Conservation (phyloP, 805 yeast species). For the Saccharomycopsis microspora region DNA sequence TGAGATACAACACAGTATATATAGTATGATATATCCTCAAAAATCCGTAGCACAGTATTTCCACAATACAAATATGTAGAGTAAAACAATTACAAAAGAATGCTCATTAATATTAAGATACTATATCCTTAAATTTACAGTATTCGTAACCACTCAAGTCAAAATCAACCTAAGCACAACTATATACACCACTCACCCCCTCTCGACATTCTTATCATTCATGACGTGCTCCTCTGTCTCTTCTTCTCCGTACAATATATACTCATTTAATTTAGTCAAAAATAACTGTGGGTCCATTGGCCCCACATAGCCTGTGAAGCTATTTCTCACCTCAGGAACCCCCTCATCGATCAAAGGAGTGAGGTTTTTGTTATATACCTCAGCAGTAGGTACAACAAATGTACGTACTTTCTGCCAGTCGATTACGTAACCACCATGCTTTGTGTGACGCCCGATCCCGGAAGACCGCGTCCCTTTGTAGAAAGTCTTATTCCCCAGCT, state of each 20-base stretch:
- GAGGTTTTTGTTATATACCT: slow-evolving; percentile 30
- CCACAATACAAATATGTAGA: too few species aligned
- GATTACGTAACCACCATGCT: slow-evolving; percentile 62
- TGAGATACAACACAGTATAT: too few species aligned
- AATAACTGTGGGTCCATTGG: slow-evolving; percentile 66
- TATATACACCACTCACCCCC: slow-evolving; percentile 19
- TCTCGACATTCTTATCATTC: slow-evolving; percentile 20
- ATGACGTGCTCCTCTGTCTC: slow-evolving; percentile 24
- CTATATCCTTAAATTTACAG: too few species aligned
- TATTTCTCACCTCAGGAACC: slow-evolving; percentile 58
- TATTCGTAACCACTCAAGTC: too few species aligned
- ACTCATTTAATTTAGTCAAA: slow-evolving; percentile 62
- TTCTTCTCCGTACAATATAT: slow-evolving; percentile 58
- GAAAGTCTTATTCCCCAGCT: slow-evolving; percentile 86
- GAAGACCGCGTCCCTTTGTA: slow-evolving; percentile 96
- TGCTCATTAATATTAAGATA: too few species aligned
- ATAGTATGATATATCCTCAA: too few species aligned
- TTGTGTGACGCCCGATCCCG: slow-evolving; percentile 77
- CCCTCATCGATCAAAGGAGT: slow-evolving; percentile 72
- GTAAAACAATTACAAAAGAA: too few species aligned
- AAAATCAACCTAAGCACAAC: too few species aligned
- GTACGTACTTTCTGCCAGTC: slow-evolving; percentile 85
- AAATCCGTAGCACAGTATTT: too few species aligned
- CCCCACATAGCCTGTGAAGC: slow-evolving; percentile 60
- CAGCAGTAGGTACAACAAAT: slow-evolving; percentile 59